Base-by-base conservation (phyloP, 768 basidiomycete genomes). In the Scleroderma citrinum region DNA sequence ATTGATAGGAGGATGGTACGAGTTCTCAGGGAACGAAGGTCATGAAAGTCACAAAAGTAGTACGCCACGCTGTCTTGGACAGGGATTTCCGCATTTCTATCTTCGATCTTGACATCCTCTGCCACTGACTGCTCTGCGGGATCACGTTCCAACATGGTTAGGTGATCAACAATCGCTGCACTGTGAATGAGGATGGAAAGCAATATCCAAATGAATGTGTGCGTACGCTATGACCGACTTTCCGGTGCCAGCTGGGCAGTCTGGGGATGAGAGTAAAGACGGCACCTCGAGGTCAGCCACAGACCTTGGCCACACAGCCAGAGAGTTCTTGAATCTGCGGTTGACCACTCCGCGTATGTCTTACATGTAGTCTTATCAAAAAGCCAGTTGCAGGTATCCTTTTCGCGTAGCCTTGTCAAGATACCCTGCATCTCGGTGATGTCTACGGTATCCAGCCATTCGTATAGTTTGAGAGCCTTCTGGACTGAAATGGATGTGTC, bases 31-130 rank as follows among this genome's bases (percentile, higher is more conserved):
- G 54, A 48, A 41, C 62, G 62, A 46, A 38, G 46, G 44, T 64
- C 62, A 29, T 62, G 60, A 44, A 54, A 59, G 50, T 63, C 63
- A 44, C 64, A 63, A 30, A 62, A 63, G 51, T 59, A 59, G 46
- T 60, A 56, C 0, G 51, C 63, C 3, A 63, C 55, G 42, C 56
- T 56, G 48, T 40, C 39, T 24, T 21, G 20, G 5, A 16, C 39
- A 24, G 17, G 19, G 39, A 20, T 20, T 40, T 24, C 19, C 20
- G 39, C 19, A 17, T 29, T 29, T 29, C 26, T 8, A 29, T 29
- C 26, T 4, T 8, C 26, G 8, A 8, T 29, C 8, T 29, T 29
- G 26, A n/a, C n/a, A n/a, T n/a, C n/a, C n/a, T n/a, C n/a, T n/a
- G 26, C 26, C 8, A 4, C 26, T 29, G 8, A 8, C 26, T 29